Evolutionary conservation across 768 basidiomycete genomes (phyloP).

Genomic region (Russula virescens): DNA sequence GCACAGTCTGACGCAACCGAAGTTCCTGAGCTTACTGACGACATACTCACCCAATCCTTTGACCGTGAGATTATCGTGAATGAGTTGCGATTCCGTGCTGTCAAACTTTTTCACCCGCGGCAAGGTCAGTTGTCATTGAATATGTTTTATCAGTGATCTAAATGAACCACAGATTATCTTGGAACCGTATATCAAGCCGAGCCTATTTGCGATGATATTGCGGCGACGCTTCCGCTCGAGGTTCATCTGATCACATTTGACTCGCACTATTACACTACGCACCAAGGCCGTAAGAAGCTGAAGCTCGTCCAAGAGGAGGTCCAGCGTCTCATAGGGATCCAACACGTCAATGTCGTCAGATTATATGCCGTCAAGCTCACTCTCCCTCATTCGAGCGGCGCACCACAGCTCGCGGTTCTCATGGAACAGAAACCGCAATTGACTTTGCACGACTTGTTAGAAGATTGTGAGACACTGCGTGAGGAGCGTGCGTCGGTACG

Average conservation of each 20-base stretch:
- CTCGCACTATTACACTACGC: constrained; percentile 60
- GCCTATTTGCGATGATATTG: constrained; percentile 62
- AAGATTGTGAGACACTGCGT: constrained; percentile 67
- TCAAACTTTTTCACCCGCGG: constrained; percentile 69
- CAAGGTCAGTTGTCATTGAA: constrained; percentile 39
- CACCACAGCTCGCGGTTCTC: constrained; percentile 57
- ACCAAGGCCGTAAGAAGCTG: constrained; percentile 70
- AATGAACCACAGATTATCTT: constrained; percentile 44
- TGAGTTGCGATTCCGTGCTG: constrained; percentile 54
- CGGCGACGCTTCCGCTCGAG: constrained; percentile 57
- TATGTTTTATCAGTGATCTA: neutral
- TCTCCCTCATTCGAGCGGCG: constrained; percentile 42
- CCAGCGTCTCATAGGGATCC: constrained; percentile 49
- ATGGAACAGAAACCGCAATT: constrained; percentile 66
- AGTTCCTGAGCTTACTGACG: constrained; percentile 39
- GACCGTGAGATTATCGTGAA: constrained; percentile 49
- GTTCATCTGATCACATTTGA: constrained; percentile 61
- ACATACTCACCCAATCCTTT: constrained; percentile 54
- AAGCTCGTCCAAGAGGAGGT: constrained; percentile 62
- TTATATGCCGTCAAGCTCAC: constrained; percentile 63
- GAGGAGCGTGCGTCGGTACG: constrained; percentile 65
- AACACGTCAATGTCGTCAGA: constrained; percentile 60
- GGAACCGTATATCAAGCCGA: constrained; percentile 69
- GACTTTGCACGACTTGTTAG: constrained; percentile 67
- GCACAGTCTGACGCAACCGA: constrained; percentile 70